Base-by-base conservation (phyloP, 2,329 filamentous ascomycete genomes). In the Chaetomium strumarium region DNA sequence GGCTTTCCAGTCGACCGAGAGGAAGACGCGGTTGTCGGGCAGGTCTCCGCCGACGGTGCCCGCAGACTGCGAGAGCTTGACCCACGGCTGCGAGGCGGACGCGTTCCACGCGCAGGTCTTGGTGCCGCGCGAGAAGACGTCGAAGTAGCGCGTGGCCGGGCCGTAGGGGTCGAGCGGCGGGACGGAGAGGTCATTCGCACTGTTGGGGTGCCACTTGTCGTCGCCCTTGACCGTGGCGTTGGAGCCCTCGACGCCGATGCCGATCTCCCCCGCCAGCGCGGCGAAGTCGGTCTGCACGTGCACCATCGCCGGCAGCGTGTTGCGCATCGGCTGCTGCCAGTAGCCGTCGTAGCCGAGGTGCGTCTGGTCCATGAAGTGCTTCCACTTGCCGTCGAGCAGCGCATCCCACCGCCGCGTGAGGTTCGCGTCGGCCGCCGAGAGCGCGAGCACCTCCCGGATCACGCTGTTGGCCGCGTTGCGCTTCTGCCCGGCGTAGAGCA, bases 261-360 rank as follows among this genome's bases (percentile, higher is more conserved):
- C 82, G 51, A 88, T 71, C 49, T 83, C 75, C 8, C 85, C 85
- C 0, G 79, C 76, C 6, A 86, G 70, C 5, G 78, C 77, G 12
- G 75, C 74, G 48, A 84, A 79, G 1, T 73, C 68, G 2, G 72
- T 73, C 63, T 84, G 80, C 1, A 84, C 79, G 58, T 79, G 84
- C 5, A 75, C 69, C 57, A 86, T 72, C 8, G 79, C 75, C 0
- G 84, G 83, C 1, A 85, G 75, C 0, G 77, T 77, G 62, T 88
- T 85, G 33, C 83, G 74, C 84, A 87, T 87, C 1, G 85, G 83
- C 64, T 88, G 84, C 67, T 88, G 85, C 84, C 84, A 80, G 65
- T 75, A 75, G 44, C 71, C 73, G 48, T 78, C 70, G 43, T 77
- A 80, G 17, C 77, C 76, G 9, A 80, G 66, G 58, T 80, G 78